phyloP scores from a whole-genome alignment of 2,329 filamentous ascomycete species.

The Ascochyta koolunga region DNA sequence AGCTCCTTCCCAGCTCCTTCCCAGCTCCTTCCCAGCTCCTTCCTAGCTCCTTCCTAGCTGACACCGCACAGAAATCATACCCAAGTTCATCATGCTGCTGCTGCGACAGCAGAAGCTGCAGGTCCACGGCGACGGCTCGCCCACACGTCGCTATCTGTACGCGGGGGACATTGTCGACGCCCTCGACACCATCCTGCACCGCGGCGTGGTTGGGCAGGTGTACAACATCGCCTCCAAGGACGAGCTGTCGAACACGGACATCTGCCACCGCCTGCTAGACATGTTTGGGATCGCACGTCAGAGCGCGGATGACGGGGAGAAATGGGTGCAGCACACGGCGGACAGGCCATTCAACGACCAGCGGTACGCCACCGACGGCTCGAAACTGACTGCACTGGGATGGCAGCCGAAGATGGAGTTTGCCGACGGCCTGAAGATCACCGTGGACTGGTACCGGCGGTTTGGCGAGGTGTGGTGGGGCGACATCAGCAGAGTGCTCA shows the following conservation, averaged over 20 bases:
- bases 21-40: conserved; percentile 11
- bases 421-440: conserved; percentile 43
- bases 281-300: conserved; percentile 61
- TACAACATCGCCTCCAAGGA: conserved; percentile 84
- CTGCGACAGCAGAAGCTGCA: conserved; percentile 70
- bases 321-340: conserved; percentile 75
- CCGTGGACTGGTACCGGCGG: conserved; percentile 48
- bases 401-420: conserved; percentile 47
- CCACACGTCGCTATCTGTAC: conserved; percentile 77
- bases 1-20: conserved; percentile 11
- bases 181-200: conserved; percentile 83
- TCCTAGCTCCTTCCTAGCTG: conserved; percentile 9
- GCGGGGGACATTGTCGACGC: conserved; percentile 81
- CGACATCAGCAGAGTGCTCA: conserved; percentile 48
- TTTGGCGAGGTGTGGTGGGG: conserved; percentile 52
- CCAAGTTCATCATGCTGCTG: conserved; percentile 78
- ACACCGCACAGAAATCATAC: conserved; percentile 72
- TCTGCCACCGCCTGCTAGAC: conserved; percentile 69
- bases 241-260: conserved; percentile 75
- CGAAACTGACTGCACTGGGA: conserved; percentile 46
- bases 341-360: conserved; percentile 69
- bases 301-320: conserved; percentile 57
- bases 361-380: conserved; percentile 48
- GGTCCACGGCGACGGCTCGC: conserved; percentile 77
- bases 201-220: conserved; percentile 73